Base-by-base conservation (phyloP, 306 rosid species). In the Dryas drummondii region DNA sequence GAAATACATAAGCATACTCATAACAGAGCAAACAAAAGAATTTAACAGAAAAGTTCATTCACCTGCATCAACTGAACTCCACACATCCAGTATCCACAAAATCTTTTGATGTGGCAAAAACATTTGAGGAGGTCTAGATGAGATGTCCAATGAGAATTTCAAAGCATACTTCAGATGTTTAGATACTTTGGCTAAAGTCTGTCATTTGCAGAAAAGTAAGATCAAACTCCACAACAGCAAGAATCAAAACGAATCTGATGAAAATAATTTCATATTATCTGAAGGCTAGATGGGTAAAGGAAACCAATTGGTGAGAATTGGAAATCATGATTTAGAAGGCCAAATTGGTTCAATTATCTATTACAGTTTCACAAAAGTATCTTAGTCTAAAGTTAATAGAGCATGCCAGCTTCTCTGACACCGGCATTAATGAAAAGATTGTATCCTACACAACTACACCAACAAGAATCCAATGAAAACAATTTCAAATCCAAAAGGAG, bases 111-210 rank as follows among this genome's bases (percentile, higher is more conserved):
- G 97, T 27, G 98, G 90, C 0, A 79, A 66, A 86, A 94, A 90
- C 90, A 86, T 83, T 80, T 94, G 98, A 15, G 96, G 97, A 66
- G 98, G 86, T 80, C 97, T 86, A 50, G 98, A 88, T 9, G 98
- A 88, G 87, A 84, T 82, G 65, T 75, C 71, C 89, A 90, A 64
- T 1, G 98, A 90, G 84, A 90, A 94, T 11, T 86, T 75, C 76
- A 88, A 79, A 3, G 91, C 81, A 52, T 47, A 52, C 52, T 90
- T 80, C 79, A 94, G 64, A 60, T 54, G 69, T 70, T 73, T 77
- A 58, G 91, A 83, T 69, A 85, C 71, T 56, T 51, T 49, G 40
- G 62, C 79, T 44, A 85, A 47, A 61, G 68, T 88, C 97, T 89
- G 76, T 56, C 61, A 66, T 72, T 46, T 57, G 74, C 46, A 79